A percentile compares a stretch with the other conserved stretches of the same genome.
Evolutionary conservation across 805 yeast species (phyloP).

Genomic region (Wickerhamiella azymoides): DNA sequence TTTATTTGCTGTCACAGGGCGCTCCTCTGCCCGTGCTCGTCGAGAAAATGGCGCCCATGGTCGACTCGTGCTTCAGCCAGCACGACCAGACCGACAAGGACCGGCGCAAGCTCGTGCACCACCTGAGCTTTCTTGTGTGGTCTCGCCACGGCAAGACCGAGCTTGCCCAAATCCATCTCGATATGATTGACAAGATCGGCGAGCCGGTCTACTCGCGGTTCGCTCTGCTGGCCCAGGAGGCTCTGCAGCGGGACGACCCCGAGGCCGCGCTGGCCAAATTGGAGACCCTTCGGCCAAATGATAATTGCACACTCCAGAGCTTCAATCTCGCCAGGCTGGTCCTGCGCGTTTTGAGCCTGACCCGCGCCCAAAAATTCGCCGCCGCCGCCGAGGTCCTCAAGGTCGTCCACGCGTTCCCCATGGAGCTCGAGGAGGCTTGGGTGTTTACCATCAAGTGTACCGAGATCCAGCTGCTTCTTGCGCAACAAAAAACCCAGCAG

Average conservation of each 20-base stretch:
- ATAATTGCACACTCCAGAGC: background rate
- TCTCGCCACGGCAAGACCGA: background rate
- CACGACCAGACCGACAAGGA: background rate
- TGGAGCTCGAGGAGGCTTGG: background rate
- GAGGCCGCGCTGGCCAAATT: background rate
- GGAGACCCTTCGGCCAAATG: background rate
- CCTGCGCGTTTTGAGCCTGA: background rate
- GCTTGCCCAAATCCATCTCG: constrained; percentile 3
- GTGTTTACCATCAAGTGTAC: background rate
- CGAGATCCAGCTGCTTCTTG: constrained; percentile 1
- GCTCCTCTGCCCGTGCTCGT: background rate
- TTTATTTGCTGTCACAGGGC: background rate
- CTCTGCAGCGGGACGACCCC: background rate
- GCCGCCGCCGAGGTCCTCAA: background rate
- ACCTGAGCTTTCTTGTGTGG: background rate
- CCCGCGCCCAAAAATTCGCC: background rate
- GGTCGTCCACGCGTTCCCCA: background rate
- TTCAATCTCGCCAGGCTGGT: background rate
- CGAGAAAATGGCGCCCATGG: background rate
- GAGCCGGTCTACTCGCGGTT: background rate
- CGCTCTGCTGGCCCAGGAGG: background rate
- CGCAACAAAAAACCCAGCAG: constrained; percentile 1
- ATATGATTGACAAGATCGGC: background rate
- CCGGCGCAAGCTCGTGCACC: background rate
- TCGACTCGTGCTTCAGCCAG: background rate